Percentiles rank a stretch among this genome's conserved stretches.
Evolutionary conservation across 306 rosid species (phyloP).

Genomic region (Herpetospermum pedunculosum): DNA sequence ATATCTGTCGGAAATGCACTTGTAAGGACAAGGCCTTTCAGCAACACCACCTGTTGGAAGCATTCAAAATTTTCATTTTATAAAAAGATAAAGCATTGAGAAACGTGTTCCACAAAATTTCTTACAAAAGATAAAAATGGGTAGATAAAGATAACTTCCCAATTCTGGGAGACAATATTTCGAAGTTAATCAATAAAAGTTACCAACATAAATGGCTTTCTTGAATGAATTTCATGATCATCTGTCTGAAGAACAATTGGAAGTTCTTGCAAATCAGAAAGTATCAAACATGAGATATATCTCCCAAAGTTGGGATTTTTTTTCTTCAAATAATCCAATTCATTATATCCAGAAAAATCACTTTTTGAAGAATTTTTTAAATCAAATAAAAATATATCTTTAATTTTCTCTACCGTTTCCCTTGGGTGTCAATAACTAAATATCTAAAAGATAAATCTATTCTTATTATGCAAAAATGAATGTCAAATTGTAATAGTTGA

Average conservation of each 20-base stretch:
- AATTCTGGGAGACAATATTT: neutral
- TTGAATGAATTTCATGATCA: neutral
- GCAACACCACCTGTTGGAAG: slow-evolving; percentile 36
- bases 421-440: neutral
- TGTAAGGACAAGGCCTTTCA: slow-evolving; percentile 43
- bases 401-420: neutral
- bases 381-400: neutral
- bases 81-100: neutral
- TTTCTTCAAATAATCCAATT: neutral
- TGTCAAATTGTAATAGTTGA: neutral
- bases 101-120: neutral
- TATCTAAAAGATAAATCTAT: neutral
- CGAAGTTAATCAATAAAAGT: neutral
- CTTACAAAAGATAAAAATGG: neutral
- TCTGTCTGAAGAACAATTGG: neutral
- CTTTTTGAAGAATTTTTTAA: neutral
- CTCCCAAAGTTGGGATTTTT: neutral
- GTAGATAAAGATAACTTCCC: neutral
- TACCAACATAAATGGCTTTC: neutral
- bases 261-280: neutral
- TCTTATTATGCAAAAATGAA: neutral
- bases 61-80: neutral
- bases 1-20: slow-evolving; percentile 40
- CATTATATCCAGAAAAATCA: neutral
- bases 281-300: neutral